Percentiles rank a stretch among this genome's conserved stretches.
Evolutionary conservation across 2,329 filamentous ascomycete species (phyloP).

Genomic region (Aspergillus sp.): DNA sequence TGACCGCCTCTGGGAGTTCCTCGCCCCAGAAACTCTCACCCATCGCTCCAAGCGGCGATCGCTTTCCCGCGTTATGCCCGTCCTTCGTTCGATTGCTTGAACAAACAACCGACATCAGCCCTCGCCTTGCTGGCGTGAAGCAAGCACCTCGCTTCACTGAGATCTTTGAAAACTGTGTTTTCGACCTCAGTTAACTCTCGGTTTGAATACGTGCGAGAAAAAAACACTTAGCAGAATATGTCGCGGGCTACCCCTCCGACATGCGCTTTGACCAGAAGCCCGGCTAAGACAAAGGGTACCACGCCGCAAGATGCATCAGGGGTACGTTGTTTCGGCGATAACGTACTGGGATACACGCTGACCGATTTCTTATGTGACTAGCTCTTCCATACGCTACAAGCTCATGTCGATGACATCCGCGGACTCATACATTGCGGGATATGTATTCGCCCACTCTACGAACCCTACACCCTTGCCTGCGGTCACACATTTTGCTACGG

Average conservation of each 20-base stretch:
- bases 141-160: not conserved
- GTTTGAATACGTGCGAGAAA: not conserved
- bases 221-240: slow-evolving; percentile 13
- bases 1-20: not conserved
- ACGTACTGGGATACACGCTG: not conserved
- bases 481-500: slow-evolving; percentile 73
- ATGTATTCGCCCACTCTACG: slow-evolving; percentile 67
- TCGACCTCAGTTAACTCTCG: not conserved
- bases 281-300: slow-evolving; percentile 7
- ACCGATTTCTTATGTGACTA: slow-evolving; percentile 22
- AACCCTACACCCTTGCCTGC: slow-evolving; percentile 67
- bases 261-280: slow-evolving; percentile 10
- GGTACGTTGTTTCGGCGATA: slow-evolving; percentile 22
- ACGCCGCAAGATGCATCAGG: slow-evolving; percentile 28
- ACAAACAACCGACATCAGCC: not conserved
- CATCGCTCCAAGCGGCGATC: slow-evolving; percentile 1
- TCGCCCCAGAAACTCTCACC: not conserved
- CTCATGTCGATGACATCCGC: slow-evolving; percentile 62
- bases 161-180: not conserved
- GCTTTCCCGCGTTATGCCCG: slow-evolving; percentile 1
- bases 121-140: not conserved
- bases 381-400: slow-evolving; percentile 46
- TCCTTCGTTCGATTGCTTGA: slow-evolving; percentile 5
- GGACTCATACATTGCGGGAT: slow-evolving; percentile 65
- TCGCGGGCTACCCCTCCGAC: slow-evolving; percentile 13